These are phyloP conservation scores for Umbellularia californica DNA, from an alignment of 164 flowering plant genomes.

Conservation along the genomic window DNA sequence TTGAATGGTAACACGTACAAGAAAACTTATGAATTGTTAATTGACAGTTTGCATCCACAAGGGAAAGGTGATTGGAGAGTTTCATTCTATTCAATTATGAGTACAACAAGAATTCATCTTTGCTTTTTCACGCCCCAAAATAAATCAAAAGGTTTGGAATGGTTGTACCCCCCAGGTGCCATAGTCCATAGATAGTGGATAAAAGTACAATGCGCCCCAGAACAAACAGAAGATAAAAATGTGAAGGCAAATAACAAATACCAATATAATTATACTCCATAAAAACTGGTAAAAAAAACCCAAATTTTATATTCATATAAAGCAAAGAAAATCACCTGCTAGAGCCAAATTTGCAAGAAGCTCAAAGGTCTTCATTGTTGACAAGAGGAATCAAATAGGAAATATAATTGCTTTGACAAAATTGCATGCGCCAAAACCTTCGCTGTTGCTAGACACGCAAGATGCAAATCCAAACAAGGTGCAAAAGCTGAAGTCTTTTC, in stretches of 20 bases:
- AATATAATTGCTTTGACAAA: neutral
- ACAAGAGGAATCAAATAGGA: neutral
- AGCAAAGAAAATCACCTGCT: constrained; percentile 40
- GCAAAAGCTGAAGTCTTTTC: neutral
- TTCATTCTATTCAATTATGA: no score
- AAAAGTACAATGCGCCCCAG: neutral
- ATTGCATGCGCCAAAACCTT: neutral
- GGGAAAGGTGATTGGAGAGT: no score
- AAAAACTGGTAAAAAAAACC: no score
- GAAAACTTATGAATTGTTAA: no score
- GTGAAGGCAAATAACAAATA: neutral
- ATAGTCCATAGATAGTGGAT: neutral
- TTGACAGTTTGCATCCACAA: no score
- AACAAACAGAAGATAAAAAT: neutral
- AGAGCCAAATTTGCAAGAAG: constrained; percentile 68
- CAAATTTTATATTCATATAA: neutral
- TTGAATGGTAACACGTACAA: no score
- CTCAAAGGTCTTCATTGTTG: constrained; percentile 56
- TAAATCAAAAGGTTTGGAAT: no score
- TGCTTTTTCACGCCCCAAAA: no score
- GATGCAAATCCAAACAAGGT: neutral
- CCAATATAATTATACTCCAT: neutral
- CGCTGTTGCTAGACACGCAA: neutral
- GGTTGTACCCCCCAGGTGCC: neutral
- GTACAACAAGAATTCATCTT: no score